Evolutionary conservation across 2,329 filamentous ascomycete genomes (phyloP), one percentile per base, ranked within the genome.

Genomic region (Fusarium anthophilum): DNA sequence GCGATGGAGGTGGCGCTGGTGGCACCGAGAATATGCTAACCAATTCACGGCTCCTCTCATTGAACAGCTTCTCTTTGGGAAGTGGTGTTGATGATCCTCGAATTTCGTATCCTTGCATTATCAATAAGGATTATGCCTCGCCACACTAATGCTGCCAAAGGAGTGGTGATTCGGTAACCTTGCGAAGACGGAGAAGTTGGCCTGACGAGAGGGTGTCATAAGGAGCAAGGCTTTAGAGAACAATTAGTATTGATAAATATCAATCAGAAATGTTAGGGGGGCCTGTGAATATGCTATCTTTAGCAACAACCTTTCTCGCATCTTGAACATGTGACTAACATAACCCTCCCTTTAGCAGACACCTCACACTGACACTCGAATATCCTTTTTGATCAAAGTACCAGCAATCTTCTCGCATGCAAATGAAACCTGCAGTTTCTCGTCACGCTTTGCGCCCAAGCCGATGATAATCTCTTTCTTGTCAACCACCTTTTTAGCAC

Each of bases 341-440:
- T 55, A 30, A 14, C 24, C 15, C 20, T 30, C n/a, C 43, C 30
- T 18, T 15, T 26, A 30, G 28, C 41, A 72, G 30, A 39, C 51
- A 26, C 51, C 8, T 28, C 47, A 18, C 39, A 43, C 71, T 69
- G 39, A 59, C 44, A 79, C 66, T 26, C 64, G 54, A 59, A 80
- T 43, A 30, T 69, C 68, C 55, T 72, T 70, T 24, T 79, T 75
- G 44, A 87, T 79, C 38, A 84, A 80, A 1, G 90, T 91, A 4
- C 90, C 90, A 7, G 91, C 94, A 76, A 98, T 92, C 48, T 94
- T 92, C 82, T 98, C 96, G 74, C 95, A 98, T 81, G 94, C 93
- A 55, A 95, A 90, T 69, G 91, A 94, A 30, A 87, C 87, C 39
- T 96, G 88, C 7, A 86, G 83, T 64, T 92, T 89, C 24, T 89